Percentiles rank a stretch among this genome's conserved stretches.
Conservation (phyloP, 345 rosid genomes). For the Citrus unshiu region DNA sequence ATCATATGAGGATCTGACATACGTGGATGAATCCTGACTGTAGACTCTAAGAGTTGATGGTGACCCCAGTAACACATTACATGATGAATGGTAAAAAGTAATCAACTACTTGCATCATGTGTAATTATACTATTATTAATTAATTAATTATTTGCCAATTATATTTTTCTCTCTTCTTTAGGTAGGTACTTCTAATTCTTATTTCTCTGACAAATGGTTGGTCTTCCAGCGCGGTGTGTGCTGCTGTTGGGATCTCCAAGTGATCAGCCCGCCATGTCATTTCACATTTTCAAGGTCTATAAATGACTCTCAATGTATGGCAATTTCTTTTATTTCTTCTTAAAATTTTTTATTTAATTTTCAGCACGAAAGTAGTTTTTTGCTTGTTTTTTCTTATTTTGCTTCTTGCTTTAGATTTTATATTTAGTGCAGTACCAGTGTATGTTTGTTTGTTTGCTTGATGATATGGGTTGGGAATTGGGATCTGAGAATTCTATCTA, state of each 20-base stretch:
- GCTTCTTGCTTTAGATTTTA: neutral
- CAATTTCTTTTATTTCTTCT: neutral
- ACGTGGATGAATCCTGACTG: neutral
- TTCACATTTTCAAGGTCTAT: neutral
- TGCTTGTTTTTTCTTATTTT: neutral
- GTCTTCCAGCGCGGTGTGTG: neutral
- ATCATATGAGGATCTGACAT: neutral
- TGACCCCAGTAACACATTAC: neutral
- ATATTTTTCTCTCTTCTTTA: neutral
- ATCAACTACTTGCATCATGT: neutral
- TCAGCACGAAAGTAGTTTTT: neutral
- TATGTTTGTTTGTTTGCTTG: neutral
- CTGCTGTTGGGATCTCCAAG: slow-evolving; percentile 2
- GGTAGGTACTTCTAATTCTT: neutral
- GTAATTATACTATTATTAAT: neutral
- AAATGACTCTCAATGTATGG: neutral
- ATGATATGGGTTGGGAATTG: slow-evolving; percentile 14
- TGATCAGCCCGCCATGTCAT: neutral
- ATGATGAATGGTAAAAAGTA: neutral
- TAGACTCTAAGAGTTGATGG: neutral
- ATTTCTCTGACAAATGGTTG: neutral
- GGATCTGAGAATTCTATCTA: slow-evolving; percentile 13
- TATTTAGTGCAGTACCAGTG: neutral
- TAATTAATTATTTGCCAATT: neutral
- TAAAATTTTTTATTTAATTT: neutral